A percentile compares a stretch with the other conserved stretches of the same genome.
Evolutionary conservation across 176 grass and related monocot genomes (phyloP).

Genomic region (Juncus effusus): DNA sequence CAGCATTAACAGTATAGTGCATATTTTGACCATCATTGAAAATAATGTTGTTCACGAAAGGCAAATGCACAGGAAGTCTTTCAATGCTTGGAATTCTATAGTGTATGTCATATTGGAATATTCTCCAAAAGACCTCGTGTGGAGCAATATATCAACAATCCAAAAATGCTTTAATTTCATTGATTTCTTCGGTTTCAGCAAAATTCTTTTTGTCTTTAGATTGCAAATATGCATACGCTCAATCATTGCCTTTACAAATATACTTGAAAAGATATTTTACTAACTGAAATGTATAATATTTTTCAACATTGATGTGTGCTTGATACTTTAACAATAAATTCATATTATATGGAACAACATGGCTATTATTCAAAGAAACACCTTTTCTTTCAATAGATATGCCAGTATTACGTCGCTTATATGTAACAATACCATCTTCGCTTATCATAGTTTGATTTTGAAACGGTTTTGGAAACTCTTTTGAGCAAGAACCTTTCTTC

Average conservation of each 20-base stretch:
- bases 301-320: conserved; percentile 24
- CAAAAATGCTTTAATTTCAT: conserved; percentile 41
- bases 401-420: conserved; percentile 18
- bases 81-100: conserved; percentile 28
- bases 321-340: conserved; percentile 17
- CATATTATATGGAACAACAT: conserved; percentile 8
- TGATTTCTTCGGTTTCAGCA: not conserved
- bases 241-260: not conserved
- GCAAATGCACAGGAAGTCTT: conserved; percentile 24
- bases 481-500: not conserved
- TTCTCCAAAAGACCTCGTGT: conserved; percentile 35
- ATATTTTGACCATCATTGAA: not conserved
- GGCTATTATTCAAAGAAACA: conserved; percentile 4
- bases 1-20: not conserved
- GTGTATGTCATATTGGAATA: conserved; percentile 27
- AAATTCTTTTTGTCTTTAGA: not conserved
- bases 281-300: conserved; percentile 6
- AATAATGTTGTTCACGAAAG: not conserved
- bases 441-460: not conserved
- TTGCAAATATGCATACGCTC: not conserved
- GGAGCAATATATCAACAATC: conserved; percentile 33
- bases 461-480: conserved; percentile 8
- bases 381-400: conserved; percentile 17
- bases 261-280: conserved; percentile 36
- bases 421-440: conserved; percentile 29